Conservation (phyloP, 1,284 basidiomycete species). For the Trametes pubescens region DNA sequence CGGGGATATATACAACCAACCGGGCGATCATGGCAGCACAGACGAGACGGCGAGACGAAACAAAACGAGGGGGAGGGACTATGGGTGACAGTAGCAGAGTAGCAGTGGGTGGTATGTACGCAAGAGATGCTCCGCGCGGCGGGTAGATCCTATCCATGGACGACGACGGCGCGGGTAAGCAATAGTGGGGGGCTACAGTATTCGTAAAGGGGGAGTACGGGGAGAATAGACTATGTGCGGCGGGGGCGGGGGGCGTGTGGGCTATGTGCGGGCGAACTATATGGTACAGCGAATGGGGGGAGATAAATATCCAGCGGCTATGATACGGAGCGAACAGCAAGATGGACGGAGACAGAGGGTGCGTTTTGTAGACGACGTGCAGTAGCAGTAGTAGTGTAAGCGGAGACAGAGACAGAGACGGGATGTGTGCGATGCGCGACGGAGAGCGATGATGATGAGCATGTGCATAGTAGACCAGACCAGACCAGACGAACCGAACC, state of each 20-base stretch:
- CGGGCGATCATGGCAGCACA: conserved; percentile 10
- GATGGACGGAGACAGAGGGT: not conserved
- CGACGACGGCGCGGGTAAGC: not conserved
- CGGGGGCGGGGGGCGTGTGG: not conserved
- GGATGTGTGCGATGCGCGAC: conserved; percentile 11
- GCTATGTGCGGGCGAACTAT: not conserved
- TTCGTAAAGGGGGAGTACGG: not conserved
- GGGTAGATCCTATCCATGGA: not conserved
- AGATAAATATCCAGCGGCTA: conserved; percentile 19
- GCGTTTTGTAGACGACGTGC: conserved; percentile 1
- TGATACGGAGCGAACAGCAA: conserved; percentile 9
- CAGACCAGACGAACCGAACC: not conserved
- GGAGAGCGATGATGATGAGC: conserved; percentile 14
- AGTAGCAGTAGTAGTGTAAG: conserved; percentile 3
- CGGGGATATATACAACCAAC: conserved; percentile 25
- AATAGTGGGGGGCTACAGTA: conserved; percentile 2
- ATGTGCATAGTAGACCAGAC: conserved; percentile 4
- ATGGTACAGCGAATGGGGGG: conserved; percentile 10
- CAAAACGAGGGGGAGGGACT: too few relatives aligned
- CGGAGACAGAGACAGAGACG: conserved; percentile 2
- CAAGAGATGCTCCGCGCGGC: not conserved
- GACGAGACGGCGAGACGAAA: not conserved
- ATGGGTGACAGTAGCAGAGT: not conserved
- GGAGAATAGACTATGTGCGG: conserved; percentile 4
- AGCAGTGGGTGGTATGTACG: conserved; percentile 18